phyloP scores from a whole-genome alignment of 1,139 yeast species.

The Petasospora fabianii region DNA sequence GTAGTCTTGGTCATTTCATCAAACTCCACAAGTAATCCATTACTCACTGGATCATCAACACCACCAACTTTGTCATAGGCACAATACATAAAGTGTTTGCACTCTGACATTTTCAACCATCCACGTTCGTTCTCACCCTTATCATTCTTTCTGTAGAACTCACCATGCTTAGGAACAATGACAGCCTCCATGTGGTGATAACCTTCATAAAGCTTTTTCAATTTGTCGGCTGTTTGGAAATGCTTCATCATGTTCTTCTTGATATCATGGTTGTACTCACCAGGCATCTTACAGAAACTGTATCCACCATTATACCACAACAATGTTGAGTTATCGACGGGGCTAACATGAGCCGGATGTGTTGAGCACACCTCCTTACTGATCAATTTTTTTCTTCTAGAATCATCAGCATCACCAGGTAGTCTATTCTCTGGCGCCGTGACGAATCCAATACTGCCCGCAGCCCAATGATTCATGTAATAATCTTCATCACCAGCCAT shows the following conservation, averaged over 20 bases:
- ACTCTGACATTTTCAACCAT: slow-evolving; percentile 50
- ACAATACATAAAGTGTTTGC: slow-evolving; percentile 53
- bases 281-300: slow-evolving; percentile 48
- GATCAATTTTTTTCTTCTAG: slow-evolving; percentile 25
- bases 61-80: slow-evolving; percentile 48
- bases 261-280: slow-evolving; percentile 28
- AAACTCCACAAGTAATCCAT: slow-evolving; percentile 18
- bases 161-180: slow-evolving; percentile 51
- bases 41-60: slow-evolving; percentile 14
- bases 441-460: slow-evolving; percentile 24
- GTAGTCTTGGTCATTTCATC: slow-evolving; percentile 9
- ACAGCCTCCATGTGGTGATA: slow-evolving; percentile 47
- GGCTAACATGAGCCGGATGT: slow-evolving; percentile 59
- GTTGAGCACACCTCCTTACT: slow-evolving; percentile 53
- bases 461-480: slow-evolving; percentile 23
- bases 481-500: slow-evolving; percentile 26
- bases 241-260: slow-evolving; percentile 8
- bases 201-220: slow-evolving; percentile 34
- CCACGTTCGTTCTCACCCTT: slow-evolving; percentile 48
- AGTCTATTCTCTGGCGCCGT: slow-evolving; percentile 19
- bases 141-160: slow-evolving; percentile 36
- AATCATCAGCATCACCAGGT: slow-evolving; percentile 12
- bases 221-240: slow-evolving; percentile 24
- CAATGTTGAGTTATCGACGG: slow-evolving; percentile 39
- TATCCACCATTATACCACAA: slow-evolving; percentile 67